Percentiles rank a stretch among this genome's conserved stretches.
phyloP scores from a whole-genome alignment of 2,329 filamentous ascomycete species.

The Aspergillus udagawae region DNA sequence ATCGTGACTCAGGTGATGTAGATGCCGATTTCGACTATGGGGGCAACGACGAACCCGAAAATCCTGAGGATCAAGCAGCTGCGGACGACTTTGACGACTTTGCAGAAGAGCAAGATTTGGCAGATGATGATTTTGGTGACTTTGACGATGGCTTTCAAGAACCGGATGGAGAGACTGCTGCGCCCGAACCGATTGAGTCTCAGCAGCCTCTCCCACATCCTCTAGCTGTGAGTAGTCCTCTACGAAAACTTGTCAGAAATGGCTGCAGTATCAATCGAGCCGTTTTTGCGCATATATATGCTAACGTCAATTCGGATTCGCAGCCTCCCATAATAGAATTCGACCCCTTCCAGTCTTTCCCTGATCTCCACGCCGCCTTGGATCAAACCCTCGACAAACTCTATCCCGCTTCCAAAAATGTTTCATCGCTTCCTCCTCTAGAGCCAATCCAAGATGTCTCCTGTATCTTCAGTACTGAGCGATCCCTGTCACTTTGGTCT shows the following conservation, averaged over 20 bases:
- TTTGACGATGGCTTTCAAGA: constrained; percentile 66
- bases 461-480: constrained; percentile 74
- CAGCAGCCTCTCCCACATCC: constrained; percentile 31
- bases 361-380: constrained; percentile 39
- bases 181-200: constrained; percentile 16
- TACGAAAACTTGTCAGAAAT: background rate
- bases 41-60: constrained; percentile 55
- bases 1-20: constrained; percentile 49
- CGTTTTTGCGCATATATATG: background rate
- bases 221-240: constrained; percentile 42
- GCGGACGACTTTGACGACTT: constrained; percentile 57
- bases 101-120: constrained; percentile 49
- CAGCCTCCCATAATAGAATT: constrained; percentile 49
- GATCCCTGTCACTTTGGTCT: constrained; percentile 89
- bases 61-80: constrained; percentile 66
- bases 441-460: constrained; percentile 41
- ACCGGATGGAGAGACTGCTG: constrained; percentile 28
- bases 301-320: constrained; percentile 3
- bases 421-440: constrained; percentile 31
- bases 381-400: constrained; percentile 41
- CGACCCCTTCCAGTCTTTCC: constrained; percentile 47
- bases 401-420: constrained; percentile 39
- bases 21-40: constrained; percentile 34
- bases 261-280: background rate
- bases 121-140: constrained; percentile 58